phyloP scores from a whole-genome alignment of 805 yeast species.

The Spathaspora passalidarum region DNA sequence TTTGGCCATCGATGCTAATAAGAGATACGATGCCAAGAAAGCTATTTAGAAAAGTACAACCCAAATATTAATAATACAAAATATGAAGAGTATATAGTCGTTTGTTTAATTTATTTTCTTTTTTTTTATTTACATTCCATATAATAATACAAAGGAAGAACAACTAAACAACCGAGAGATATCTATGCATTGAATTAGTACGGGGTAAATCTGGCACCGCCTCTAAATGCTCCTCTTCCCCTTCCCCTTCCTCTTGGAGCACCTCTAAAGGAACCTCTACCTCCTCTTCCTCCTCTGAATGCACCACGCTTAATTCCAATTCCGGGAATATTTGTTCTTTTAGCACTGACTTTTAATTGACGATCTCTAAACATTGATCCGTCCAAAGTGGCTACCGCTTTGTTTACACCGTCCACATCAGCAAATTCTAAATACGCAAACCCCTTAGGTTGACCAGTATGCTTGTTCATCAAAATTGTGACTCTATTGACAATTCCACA shows the following conservation, averaged over 20 bases:
- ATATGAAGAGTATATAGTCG: not conserved
- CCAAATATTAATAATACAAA: conserved; percentile 6
- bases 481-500: conserved; percentile 78
- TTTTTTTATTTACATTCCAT: not conserved
- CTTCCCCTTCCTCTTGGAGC: conserved; percentile 25
- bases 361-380: conserved; percentile 68
- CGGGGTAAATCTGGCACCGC: conserved; percentile 18
- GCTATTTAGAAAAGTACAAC: no score
- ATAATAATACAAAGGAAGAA: not conserved
- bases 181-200: conserved; percentile 9
- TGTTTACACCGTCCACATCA: conserved; percentile 59
- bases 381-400: conserved; percentile 60
- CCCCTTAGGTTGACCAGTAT: conserved; percentile 82
- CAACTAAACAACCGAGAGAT: not conserved
- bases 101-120: not conserved
- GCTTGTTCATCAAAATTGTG: conserved; percentile 69
- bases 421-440: conserved; percentile 83
- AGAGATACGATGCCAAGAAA: conserved; percentile 12
- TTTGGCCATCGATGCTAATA: conserved; percentile 19
- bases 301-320: conserved; percentile 32
- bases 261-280: conserved; percentile 33
- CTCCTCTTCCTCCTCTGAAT: conserved; percentile 22
- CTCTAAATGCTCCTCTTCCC: conserved; percentile 18
- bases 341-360: conserved; percentile 67
- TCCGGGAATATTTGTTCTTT: conserved; percentile 82